phyloP scores from a whole-genome alignment of 805 yeast genomes.

The Nematodospora valgi region DNA sequence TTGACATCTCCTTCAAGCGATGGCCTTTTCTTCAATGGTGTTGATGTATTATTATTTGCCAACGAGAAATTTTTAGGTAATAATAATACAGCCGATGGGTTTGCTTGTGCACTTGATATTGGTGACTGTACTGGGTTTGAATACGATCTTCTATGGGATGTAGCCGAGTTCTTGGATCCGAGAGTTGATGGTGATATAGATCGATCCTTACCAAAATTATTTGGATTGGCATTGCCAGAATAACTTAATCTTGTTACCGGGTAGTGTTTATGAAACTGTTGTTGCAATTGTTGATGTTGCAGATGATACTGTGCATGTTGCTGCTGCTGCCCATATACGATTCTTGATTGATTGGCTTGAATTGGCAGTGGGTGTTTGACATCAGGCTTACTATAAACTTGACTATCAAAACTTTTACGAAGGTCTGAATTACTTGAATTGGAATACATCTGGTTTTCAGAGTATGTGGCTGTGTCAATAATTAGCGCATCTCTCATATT shows the following conservation, averaged over 20 bases:
- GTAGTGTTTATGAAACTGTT: conserved; percentile 1
- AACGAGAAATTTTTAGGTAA: conserved; percentile 47
- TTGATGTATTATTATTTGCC: conserved; percentile 10
- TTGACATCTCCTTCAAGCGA: conserved; percentile 23
- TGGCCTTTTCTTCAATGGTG: conserved; percentile 16
- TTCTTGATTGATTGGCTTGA: too few relatives aligned
- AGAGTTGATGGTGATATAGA: conserved; percentile 24
- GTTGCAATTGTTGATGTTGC: conserved; percentile 9
- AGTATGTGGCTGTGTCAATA: too few relatives aligned
- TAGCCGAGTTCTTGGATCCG: conserved; percentile 5
- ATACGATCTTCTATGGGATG: conserved; percentile 27
- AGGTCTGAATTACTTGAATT: too few relatives aligned
- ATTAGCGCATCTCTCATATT: conserved; percentile 59
- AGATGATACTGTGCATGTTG: conserved; percentile 7
- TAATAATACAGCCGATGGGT: conserved; percentile 46
- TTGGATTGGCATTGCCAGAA: not conserved
- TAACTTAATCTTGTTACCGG: not conserved
- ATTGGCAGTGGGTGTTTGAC: too few relatives aligned
- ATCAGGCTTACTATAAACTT: too few relatives aligned
- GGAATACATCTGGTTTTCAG: too few relatives aligned
- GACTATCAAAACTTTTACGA: too few relatives aligned
- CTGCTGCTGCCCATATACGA: conserved; percentile 6
- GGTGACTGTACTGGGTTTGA: conserved; percentile 26
- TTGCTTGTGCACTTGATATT: conserved; percentile 12
- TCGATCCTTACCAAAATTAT: conserved; percentile 16